Percentiles rank a stretch among this genome's conserved stretches.
phyloP scores from a whole-genome alignment of 2,329 filamentous ascomycete genomes.

The Ophidiomyces ophidiicola region DNA sequence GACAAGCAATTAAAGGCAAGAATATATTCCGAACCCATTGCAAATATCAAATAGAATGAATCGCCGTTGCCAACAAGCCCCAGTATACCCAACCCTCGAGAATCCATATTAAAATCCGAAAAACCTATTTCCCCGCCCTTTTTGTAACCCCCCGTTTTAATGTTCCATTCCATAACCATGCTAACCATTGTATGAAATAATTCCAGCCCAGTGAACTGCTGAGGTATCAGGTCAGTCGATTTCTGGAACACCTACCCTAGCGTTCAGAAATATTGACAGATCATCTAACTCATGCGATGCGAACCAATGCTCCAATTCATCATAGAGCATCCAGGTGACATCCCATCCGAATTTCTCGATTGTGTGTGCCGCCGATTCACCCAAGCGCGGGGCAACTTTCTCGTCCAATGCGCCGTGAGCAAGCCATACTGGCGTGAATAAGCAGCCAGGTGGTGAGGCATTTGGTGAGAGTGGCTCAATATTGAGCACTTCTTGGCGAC shows the following conservation, averaged over 20 bases:
- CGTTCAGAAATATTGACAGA: slow-evolving; percentile 14
- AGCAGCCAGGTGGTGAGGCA: not conserved
- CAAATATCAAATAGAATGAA: no score
- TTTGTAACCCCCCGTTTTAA: no score
- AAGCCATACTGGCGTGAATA: slow-evolving; percentile 14
- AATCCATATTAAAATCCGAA: no score
- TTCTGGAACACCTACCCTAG: slow-evolving; percentile 12
- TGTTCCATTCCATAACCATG: no score
- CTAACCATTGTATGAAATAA: not conserved
- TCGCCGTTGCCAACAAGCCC: no score
- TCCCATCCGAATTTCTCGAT: slow-evolving; percentile 15
- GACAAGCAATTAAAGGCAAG: no score
- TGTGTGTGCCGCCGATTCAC: slow-evolving; percentile 13
- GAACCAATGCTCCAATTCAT: slow-evolving; percentile 16
- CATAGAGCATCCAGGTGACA: slow-evolving; percentile 16
- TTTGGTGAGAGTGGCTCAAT: slow-evolving; percentile 9
- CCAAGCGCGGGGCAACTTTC: slow-evolving; percentile 9
- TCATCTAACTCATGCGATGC: slow-evolving; percentile 15
- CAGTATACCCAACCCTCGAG: no score
- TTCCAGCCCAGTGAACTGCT: not conserved
- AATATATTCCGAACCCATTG: no score
- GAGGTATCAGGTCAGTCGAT: not conserved
- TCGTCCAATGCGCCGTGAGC: slow-evolving; percentile 13
- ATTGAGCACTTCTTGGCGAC: slow-evolving; percentile 11
- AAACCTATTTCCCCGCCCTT: no score